Evolutionary conservation across 1,284 basidiomycete species (phyloP).

Genomic region (Bondarzewia mesenterica): DNA sequence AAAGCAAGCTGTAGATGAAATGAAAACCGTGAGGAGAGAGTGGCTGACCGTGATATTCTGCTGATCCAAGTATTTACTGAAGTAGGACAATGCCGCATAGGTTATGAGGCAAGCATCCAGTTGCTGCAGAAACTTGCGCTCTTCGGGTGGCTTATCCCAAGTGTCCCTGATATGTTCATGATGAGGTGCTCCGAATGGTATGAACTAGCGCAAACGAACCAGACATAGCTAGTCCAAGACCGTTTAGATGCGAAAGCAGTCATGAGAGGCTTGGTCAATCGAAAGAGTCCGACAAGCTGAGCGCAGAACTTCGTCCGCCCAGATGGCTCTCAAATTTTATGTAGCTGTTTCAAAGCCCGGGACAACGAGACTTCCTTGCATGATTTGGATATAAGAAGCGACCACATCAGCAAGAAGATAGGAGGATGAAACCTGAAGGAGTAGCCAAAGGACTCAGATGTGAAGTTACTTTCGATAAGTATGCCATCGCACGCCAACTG

Average conservation of each 20-base stretch:
- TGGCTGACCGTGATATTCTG: slow-evolving; percentile 29
- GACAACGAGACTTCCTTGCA: too few species aligned
- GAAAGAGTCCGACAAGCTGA: too few species aligned
- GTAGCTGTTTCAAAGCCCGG: too few species aligned
- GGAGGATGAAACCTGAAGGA: too few species aligned
- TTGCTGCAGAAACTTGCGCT: slow-evolving; percentile 28
- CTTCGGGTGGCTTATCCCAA: slow-evolving; percentile 32
- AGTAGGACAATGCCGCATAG: slow-evolving; percentile 31
- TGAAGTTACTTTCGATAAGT: too few species aligned
- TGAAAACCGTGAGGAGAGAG: neutral
- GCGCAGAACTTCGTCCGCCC: too few species aligned
- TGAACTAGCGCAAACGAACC: neutral
- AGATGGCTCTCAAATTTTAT: too few species aligned
- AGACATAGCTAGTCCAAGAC: slow-evolving; percentile 12
- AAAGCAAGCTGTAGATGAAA: too few species aligned
- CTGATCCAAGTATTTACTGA: slow-evolving; percentile 36
- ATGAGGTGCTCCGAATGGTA: neutral
- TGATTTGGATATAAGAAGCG: too few species aligned
- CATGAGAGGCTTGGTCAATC: too few species aligned
- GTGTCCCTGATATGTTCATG: slow-evolving; percentile 25
- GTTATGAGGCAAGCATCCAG: slow-evolving; percentile 31
- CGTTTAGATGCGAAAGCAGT: neutral
- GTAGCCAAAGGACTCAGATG: too few species aligned
- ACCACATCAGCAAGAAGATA: too few species aligned
- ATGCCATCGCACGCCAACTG: neutral